Percentiles rank a stretch among this genome's conserved stretches.
Evolutionary conservation across 345 rosid genomes (phyloP).

Genomic region (Brassica rapa): DNA sequence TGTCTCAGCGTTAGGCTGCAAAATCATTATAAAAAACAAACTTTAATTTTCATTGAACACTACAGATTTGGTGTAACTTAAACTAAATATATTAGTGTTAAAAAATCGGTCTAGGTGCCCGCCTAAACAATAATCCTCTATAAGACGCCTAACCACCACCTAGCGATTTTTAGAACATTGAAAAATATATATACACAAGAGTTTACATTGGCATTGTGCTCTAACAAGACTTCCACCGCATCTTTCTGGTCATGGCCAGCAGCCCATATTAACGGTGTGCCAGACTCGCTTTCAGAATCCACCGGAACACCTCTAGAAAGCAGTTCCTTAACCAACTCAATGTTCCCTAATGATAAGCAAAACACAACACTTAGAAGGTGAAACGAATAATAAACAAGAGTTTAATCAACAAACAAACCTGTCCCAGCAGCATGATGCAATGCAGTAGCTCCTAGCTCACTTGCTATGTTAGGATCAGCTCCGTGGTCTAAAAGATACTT

Average conservation of each 20-base stretch:
- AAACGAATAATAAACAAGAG: no score
- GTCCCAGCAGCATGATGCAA: constrained; percentile 89
- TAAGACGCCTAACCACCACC: no score
- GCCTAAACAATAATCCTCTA: no score
- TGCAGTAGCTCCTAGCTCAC: constrained; percentile 84
- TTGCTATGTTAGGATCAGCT: constrained; percentile 69
- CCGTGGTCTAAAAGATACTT: constrained; percentile 80
- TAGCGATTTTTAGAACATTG: no score
- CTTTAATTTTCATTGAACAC: neutral
- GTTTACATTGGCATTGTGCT: constrained; percentile 74
- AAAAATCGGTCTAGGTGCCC: no score
- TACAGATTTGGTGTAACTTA: neutral
- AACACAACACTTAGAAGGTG: constrained; percentile 15
- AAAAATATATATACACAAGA: neutral
- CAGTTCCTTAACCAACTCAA: constrained; percentile 62
- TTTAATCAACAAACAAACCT: constrained; percentile 47
- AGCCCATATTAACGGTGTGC: constrained; percentile 89
- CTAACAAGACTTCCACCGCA: constrained; percentile 70
- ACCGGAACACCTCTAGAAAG: constrained; percentile 70
- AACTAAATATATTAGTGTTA: neutral
- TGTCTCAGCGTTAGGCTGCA: constrained; percentile 89
- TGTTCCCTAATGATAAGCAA: constrained; percentile 50
- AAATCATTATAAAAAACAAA: constrained; percentile 13
- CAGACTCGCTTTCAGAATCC: constrained; percentile 85
- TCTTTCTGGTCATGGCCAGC: constrained; percentile 85